Evolutionary conservation across 1,139 yeast species (phyloP), one percentile per base, ranked within the genome.

Genomic region (Pneumocystis jirovecii): DNA sequence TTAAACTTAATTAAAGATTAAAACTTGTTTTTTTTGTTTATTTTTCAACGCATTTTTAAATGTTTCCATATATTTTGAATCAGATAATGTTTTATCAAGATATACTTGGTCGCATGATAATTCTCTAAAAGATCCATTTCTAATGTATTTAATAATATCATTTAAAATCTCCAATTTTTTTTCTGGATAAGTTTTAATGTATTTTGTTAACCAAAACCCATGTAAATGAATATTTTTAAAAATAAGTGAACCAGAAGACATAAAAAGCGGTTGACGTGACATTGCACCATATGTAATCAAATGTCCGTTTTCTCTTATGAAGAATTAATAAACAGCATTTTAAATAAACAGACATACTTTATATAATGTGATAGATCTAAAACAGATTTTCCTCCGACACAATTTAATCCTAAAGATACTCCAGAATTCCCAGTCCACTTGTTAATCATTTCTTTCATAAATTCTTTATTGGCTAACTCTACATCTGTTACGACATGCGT

Each of bases 231-330:
- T 76, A 73, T 91, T 87, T 75, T 90, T 93, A 80, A 93, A 93
- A 70, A 95, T 91, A 73, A 89, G 88, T 68, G 89, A 78, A 0
- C 96, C 84, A 0, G 97, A 89, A 60, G 97, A 97, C 67, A 93
- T 76, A 21, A 84, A 82, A 35, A 95, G 95, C 1, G 98, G 98
- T 76, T 89, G 93, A 79, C 85, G 85, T 5, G 97, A 89, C 98
- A 93, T 93, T 63, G 96, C 98, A 39, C 99, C 99, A 74, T 93
- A 93, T 0, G 98, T 90, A 71, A 88, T 84, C 80, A 93, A 80
- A 69, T 87, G 80, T 1, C 84, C 85, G 40, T 50, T 15, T 25
- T 19, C n/a, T 29, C 57, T 50, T 50, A 50, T n/a, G 25, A 25
- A 25, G 17, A 19, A 64, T 57, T 40, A 60, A 60, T 40, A 29